Evolutionary conservation across 306 rosid species (phyloP).

Genomic region (Quercus parvula): DNA sequence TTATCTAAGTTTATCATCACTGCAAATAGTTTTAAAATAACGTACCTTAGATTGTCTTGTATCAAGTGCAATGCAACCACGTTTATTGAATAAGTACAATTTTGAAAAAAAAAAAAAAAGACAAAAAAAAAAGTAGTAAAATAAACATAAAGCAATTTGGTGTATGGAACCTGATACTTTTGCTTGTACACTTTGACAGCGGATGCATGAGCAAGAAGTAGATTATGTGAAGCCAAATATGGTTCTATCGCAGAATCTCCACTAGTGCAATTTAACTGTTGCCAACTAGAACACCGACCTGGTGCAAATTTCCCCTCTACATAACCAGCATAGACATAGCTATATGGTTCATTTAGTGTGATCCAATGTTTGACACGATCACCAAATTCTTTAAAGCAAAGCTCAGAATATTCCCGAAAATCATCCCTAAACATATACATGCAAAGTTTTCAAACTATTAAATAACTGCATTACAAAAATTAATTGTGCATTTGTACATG

Average conservation of each 20-base stretch:
- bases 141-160: no score
- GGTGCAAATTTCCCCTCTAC: constrained; percentile 29
- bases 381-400: constrained; percentile 40
- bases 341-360: constrained; percentile 40
- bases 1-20: no score
- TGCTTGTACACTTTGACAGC: constrained; percentile 35
- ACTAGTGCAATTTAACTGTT: constrained; percentile 28
- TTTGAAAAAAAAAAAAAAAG: neutral
- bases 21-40: no score
- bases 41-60: no score
- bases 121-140: no score
- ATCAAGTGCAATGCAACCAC: no score
- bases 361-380: constrained; percentile 42
- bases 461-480: no score
- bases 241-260: constrained; percentile 51
- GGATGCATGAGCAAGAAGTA: constrained; percentile 48
- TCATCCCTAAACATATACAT: no score
- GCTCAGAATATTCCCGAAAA: neutral
- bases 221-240: constrained; percentile 37
- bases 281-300: constrained; percentile 38
- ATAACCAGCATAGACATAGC: constrained; percentile 24
- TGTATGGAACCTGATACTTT: constrained; percentile 40
- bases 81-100: no score
- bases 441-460: no score
- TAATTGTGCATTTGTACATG: no score